A percentile compares a stretch with the other conserved stretches of the same genome.
phyloP scores from a whole-genome alignment of 768 basidiomycete species.

The Phanerodontia chrysosporium region DNA sequence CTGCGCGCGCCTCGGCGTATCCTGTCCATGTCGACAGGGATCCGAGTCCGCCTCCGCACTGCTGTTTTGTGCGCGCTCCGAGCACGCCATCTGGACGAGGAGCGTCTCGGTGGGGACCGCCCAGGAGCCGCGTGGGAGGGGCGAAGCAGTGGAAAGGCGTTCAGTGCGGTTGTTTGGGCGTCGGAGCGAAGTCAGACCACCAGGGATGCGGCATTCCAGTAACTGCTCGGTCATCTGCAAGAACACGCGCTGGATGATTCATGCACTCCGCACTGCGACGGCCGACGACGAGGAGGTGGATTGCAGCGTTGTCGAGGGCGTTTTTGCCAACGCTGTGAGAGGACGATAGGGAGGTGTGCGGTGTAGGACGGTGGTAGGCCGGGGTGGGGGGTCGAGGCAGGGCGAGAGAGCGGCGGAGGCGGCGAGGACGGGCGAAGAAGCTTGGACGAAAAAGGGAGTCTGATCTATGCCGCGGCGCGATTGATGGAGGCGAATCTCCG shows the following conservation, averaged over 20 bases:
- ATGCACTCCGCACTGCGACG: background rate
- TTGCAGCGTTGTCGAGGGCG: too few species aligned
- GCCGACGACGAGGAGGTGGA: background rate
- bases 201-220: background rate
- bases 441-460: background rate
- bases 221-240: background rate
- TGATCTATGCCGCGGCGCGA: conserved; percentile 4
- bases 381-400: background rate
- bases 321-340: background rate
- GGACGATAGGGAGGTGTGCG: background rate
- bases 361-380: background rate
- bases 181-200: background rate
- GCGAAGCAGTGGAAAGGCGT: background rate
- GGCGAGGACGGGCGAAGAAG: background rate
- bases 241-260: background rate
- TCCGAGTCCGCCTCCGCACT: too few species aligned
- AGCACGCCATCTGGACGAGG: background rate
- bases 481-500: background rate
- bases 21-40: too few species aligned
- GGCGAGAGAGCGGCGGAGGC: conserved; percentile 2
- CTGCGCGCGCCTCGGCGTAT: too few species aligned
- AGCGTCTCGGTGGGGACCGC: background rate
- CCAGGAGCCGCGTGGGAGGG: background rate
- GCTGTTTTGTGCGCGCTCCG: background rate
- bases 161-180: background rate